Conservation (phyloP, 2,329 filamentous ascomycete genomes). For the Claviceps maximensis region DNA sequence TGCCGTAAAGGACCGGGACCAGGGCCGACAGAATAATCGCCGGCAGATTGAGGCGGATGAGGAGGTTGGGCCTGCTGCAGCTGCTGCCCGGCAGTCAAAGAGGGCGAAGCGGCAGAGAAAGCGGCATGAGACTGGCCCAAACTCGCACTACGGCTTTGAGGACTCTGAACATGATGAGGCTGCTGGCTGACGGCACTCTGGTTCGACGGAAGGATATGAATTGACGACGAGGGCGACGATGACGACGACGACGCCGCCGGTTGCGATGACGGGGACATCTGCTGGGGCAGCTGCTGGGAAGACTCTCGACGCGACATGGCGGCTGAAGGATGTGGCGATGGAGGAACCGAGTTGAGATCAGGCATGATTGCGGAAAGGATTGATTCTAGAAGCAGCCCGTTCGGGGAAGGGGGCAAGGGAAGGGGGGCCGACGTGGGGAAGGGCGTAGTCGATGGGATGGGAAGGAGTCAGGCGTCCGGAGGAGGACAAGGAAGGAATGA, state of each 20-base stretch:
- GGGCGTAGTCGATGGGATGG: background rate
- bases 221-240: conserved; percentile 23
- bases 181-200: conserved; percentile 31
- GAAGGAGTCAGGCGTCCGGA: too few species aligned
- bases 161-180: background rate
- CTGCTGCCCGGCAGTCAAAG: conserved; percentile 8
- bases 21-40: conserved; percentile 31
- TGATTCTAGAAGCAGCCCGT: conserved; percentile 1
- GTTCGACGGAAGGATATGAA: conserved; percentile 46
- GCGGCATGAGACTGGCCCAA: conserved; percentile 15
- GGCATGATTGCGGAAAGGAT: conserved; percentile 26
- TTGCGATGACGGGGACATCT: too few species aligned
- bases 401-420: background rate
- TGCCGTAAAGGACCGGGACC: conserved; percentile 69
- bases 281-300: conserved; percentile 20
- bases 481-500: background rate
- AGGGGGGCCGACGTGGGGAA: background rate
- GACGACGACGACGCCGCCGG: conserved; percentile 23
- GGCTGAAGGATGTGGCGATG: conserved; percentile 31
- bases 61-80: conserved; percentile 19
- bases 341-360: conserved; percentile 42
- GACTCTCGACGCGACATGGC: conserved; percentile 30
- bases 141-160: conserved; percentile 7
- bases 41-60: conserved; percentile 13
- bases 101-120: conserved; percentile 18